Percentiles rank a stretch among this genome's conserved stretches.
These are phyloP conservation scores for Shiraia bambusicola DNA, from an alignment of 2,329 filamentous ascomycete species.

Conservation along the genomic window DNA sequence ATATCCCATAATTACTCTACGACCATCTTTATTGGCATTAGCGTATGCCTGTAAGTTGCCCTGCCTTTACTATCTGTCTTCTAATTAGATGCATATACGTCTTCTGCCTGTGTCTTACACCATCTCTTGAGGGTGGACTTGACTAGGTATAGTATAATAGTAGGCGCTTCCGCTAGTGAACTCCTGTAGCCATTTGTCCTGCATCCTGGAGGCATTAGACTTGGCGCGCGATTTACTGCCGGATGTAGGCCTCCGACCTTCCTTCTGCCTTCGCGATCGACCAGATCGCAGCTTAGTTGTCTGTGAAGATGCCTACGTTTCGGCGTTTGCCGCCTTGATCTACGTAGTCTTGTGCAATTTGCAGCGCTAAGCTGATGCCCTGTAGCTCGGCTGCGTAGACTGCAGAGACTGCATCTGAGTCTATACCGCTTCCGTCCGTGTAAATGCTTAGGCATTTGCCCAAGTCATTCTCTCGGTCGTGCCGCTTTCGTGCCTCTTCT, in stretches of 20 bases:
- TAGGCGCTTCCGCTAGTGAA: conserved; percentile 18
- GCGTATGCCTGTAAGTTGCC: conserved; percentile 11
- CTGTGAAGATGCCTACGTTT: conserved; percentile 18
- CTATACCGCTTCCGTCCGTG: conserved; percentile 22
- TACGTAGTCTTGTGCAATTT: conserved; percentile 18
- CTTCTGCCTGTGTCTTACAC: conserved; percentile 8
- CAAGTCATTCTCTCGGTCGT: conserved; percentile 13
- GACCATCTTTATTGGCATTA: conserved; percentile 11
- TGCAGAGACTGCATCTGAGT: conserved; percentile 10
- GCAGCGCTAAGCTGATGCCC: conserved; percentile 18
- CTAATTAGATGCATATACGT: conserved; percentile 7
- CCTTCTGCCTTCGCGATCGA: conserved; percentile 14
- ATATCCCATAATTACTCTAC: too few species aligned
- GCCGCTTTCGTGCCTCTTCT: conserved; percentile 9
- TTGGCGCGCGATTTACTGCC: conserved; percentile 14
- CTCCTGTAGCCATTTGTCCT: conserved; percentile 13
- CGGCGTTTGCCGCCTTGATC: conserved; percentile 5
- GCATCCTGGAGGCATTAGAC: conserved; percentile 10
- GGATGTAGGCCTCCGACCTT: conserved; percentile 15
- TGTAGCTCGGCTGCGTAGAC: conserved; percentile 17
- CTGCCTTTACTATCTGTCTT: conserved; percentile 8
- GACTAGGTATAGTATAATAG: conserved; percentile 3
- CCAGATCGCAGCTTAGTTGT: conserved; percentile 18
- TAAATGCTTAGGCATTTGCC: conserved; percentile 21
- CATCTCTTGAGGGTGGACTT: conserved; percentile 8